phyloP scores from a whole-genome alignment of 1,284 basidiomycete genomes.

The Jaminaea rosea region DNA sequence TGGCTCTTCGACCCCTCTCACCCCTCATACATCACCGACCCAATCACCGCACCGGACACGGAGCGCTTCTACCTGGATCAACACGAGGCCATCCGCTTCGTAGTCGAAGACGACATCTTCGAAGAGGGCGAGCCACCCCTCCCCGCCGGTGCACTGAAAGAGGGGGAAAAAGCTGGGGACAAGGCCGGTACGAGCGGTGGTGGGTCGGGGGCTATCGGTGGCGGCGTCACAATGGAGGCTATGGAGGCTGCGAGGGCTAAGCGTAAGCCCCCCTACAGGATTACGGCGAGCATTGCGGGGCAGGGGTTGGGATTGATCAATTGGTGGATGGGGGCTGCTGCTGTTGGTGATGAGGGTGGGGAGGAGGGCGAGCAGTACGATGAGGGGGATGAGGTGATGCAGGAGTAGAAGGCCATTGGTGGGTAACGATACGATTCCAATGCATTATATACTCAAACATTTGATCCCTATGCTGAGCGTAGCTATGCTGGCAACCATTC shows the following conservation, averaged over 20 bases:
- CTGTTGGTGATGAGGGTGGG: too few species aligned
- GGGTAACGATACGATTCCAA: background rate
- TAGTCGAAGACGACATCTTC: constrained; percentile 79
- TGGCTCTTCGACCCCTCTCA: constrained; percentile 48
- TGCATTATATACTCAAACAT: background rate
- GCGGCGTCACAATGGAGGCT: background rate
- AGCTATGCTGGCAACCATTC: constrained; percentile 9
- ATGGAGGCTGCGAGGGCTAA: constrained; percentile 1
- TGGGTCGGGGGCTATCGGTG: background rate
- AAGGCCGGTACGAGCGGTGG: background rate
- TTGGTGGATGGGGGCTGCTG: constrained; percentile 52
- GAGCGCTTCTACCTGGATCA: constrained; percentile 78
- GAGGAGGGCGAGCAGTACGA: background rate
- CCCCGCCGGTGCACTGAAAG: too few species aligned
- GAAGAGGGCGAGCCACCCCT: constrained; percentile 83
- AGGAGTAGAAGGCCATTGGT: background rate
- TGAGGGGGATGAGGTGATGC: background rate
- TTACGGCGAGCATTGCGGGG: constrained; percentile 75
- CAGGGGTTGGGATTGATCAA: constrained; percentile 66
- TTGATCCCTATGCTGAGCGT: too few species aligned
- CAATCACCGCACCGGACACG: constrained; percentile 40
- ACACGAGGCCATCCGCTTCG: constrained; percentile 73
- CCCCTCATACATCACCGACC: constrained; percentile 26
- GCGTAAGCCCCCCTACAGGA: background rate
- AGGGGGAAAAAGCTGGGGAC: too few species aligned